phyloP scores from a whole-genome alignment of 2,329 filamentous ascomycete species.

The Aspergillus candidus region DNA sequence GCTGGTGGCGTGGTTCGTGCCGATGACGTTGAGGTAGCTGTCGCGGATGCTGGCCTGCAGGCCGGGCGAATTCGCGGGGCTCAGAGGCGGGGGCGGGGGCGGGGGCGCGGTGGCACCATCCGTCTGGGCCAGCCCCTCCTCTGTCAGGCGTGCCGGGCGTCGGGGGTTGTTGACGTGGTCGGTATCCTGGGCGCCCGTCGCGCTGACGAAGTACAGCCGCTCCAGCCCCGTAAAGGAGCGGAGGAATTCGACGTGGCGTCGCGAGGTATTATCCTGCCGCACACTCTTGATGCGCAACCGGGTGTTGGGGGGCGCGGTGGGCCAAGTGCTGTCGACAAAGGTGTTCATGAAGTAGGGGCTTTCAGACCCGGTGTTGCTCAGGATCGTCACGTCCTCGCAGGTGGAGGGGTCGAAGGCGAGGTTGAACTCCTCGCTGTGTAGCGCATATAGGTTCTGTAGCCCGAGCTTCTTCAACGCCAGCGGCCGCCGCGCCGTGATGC shows the following conservation, averaged over 20 bases:
- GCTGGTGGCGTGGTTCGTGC: slow-evolving; percentile 45
- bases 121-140: not conserved
- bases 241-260: slow-evolving; percentile 41
- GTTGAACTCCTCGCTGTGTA: slow-evolving; percentile 45
- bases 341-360: slow-evolving; percentile 35
- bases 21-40: slow-evolving; percentile 48
- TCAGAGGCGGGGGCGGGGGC: slow-evolving; percentile 21
- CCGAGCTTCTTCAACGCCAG: slow-evolving; percentile 47
- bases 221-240: slow-evolving; percentile 42
- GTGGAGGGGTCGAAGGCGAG: slow-evolving; percentile 36
- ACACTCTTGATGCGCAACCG: slow-evolving; percentile 43
- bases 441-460: slow-evolving; percentile 54
- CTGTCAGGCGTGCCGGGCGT: slow-evolving; percentile 8
- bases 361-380: slow-evolving; percentile 48
- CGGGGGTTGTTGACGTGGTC: slow-evolving; percentile 29
- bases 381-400: slow-evolving; percentile 47
- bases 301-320: slow-evolving; percentile 22
- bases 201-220: slow-evolving; percentile 48
- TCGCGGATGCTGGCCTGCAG: slow-evolving; percentile 32
- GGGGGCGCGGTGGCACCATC: slow-evolving; percentile 10
- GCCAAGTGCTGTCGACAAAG: slow-evolving; percentile 55
- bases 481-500: slow-evolving; percentile 41
- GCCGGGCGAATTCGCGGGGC: slow-evolving; percentile 19
- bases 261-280: slow-evolving; percentile 45
- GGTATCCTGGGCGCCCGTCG: slow-evolving; percentile 19